Conservation (phyloP, 148 eudicot species). For the Camellia granthamiana region DNA sequence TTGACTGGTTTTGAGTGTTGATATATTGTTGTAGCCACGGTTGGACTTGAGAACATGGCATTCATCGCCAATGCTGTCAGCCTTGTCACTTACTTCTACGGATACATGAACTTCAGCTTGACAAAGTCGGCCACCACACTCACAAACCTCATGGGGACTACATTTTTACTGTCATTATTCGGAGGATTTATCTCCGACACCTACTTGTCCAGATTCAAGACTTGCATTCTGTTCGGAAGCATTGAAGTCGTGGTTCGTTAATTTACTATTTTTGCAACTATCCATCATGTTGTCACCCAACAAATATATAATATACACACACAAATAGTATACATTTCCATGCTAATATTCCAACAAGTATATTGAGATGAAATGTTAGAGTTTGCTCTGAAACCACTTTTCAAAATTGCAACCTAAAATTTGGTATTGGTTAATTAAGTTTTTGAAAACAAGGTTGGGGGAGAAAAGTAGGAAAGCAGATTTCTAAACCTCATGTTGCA, state of each 20-base stretch:
- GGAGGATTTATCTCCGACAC: slow-evolving; percentile 54
- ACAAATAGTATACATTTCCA: neutral
- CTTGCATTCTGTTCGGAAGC: slow-evolving; percentile 39
- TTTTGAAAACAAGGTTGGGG: no score
- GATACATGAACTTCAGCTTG: slow-evolving; percentile 53
- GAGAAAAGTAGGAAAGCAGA: no score
- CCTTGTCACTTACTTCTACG: slow-evolving; percentile 42
- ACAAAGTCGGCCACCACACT: slow-evolving; percentile 57
- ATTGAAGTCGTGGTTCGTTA: slow-evolving; percentile 41
- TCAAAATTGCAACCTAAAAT: neutral
- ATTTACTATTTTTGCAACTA: neutral
- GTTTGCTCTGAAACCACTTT: neutral
- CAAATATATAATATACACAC: neutral
- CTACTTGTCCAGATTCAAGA: slow-evolving; percentile 52
- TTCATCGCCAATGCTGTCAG: slow-evolving; percentile 38
- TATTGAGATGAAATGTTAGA: neutral
- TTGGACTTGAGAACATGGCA: slow-evolving; percentile 41
- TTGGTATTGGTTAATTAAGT: no score
- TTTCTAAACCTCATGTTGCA: no score
- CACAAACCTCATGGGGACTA: slow-evolving; percentile 47
- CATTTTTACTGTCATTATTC: slow-evolving; percentile 37
- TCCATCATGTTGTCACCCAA: neutral
- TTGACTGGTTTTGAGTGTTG: neutral
- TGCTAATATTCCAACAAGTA: neutral
- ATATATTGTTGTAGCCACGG: slow-evolving; percentile 28